Evolutionary conservation across 345 rosid species (phyloP).

Genomic region (Arabis alpina): DNA sequence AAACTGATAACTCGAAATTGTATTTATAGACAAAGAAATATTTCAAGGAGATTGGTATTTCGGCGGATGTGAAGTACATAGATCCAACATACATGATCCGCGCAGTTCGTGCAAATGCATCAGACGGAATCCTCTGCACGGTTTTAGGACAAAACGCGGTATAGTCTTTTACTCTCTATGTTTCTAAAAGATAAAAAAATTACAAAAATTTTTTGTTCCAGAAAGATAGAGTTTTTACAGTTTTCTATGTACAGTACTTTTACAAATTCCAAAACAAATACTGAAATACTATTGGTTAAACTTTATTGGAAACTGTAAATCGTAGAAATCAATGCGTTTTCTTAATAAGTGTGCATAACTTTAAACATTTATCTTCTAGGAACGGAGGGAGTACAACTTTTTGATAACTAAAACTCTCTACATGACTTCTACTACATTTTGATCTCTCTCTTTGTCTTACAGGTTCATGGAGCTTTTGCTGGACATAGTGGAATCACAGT

Average conservation of each 20-base stretch:
- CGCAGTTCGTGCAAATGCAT: conserved; percentile 92
- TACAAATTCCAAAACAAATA: too few relatives aligned
- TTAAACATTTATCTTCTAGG: too few relatives aligned
- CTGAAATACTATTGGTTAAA: too few relatives aligned
- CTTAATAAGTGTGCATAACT: too few relatives aligned
- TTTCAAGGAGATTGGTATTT: conserved; percentile 68
- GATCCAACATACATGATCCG: conserved; percentile 99
- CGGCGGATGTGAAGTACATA: conserved; percentile 87
- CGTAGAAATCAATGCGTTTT: too few relatives aligned
- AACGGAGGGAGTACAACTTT: too few relatives aligned
- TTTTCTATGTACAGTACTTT: too few relatives aligned
- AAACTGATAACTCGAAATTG: not conserved
- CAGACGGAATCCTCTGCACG: conserved; percentile 94
- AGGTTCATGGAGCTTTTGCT: conserved; percentile 94
- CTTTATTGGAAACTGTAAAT: too few relatives aligned
- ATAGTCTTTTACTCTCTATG: too few relatives aligned
- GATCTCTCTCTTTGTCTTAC: conserved; percentile 21
- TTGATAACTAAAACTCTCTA: not conserved
- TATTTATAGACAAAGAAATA: conserved; percentile 65
- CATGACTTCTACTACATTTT: not conserved
- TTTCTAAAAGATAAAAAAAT: too few relatives aligned
- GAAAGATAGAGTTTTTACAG: too few relatives aligned
- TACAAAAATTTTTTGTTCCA: too few relatives aligned
- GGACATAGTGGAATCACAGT: conserved; percentile 88
- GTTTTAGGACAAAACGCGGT: conserved; percentile 99